These are phyloP conservation scores for Candida tibetensis DNA, from an alignment of 805 yeast genomes.

Conservation along the genomic window DNA sequence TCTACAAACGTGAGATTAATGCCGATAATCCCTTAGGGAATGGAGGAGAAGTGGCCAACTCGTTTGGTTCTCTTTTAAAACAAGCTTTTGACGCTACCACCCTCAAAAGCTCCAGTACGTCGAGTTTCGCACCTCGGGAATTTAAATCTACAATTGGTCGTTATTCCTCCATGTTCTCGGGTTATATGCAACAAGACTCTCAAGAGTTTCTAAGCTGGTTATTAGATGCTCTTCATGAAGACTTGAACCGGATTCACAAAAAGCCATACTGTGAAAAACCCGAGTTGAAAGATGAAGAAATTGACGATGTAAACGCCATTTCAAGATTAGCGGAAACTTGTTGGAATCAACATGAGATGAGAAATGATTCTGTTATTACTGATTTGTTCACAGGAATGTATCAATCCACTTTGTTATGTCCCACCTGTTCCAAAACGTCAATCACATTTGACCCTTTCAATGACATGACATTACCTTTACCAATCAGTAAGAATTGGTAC, in stretches of 20 bases:
- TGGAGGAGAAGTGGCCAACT: conserved; percentile 73
- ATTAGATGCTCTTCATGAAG: conserved; percentile 89
- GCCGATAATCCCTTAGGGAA: conserved; percentile 79
- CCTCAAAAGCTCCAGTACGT: conserved; percentile 7
- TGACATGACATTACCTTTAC: conserved; percentile 86
- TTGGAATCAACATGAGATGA: conserved; percentile 73
- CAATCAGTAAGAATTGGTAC: conserved; percentile 70
- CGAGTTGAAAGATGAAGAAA: conserved; percentile 63
- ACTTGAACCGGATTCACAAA: conserved; percentile 72
- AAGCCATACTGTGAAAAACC: conserved; percentile 92
- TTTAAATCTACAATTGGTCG: conserved; percentile 79
- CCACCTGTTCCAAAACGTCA: conserved; percentile 73
- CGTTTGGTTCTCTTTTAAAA: conserved; percentile 69
- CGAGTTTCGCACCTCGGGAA: conserved; percentile 57
- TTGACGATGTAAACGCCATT: conserved; percentile 51
- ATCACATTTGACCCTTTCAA: conserved; percentile 93
- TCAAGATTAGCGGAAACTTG: conserved; percentile 65
- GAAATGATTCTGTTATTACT: conserved; percentile 81
- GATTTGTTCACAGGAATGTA: conserved; percentile 90
- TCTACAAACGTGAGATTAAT: conserved; percentile 67
- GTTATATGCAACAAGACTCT: conserved; percentile 86
- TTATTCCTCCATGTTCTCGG: conserved; percentile 73
- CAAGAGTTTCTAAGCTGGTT: conserved; percentile 89
- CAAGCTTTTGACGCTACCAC: conserved; percentile 45
- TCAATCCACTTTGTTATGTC: conserved; percentile 87